phyloP scores from a whole-genome alignment of 371 early-diverging fungal species.

The Zopfochytrium polystomum region DNA sequence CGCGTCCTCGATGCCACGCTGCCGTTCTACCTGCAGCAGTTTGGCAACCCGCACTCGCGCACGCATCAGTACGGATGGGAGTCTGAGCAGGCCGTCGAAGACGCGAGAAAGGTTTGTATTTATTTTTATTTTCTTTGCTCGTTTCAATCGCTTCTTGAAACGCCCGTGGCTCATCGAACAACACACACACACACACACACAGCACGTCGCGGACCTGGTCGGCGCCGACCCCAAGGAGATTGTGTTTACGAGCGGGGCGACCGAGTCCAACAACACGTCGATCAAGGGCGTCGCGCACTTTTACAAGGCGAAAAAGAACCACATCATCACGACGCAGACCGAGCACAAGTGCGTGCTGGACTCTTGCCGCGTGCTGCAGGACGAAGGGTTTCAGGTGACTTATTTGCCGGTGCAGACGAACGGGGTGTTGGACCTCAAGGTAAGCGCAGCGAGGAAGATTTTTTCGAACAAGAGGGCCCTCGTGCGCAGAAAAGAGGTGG shows the following conservation, averaged over 20 bases:
- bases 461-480: no score
- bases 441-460: conserved; percentile 12
- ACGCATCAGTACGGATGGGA: conserved; percentile 99
- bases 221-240: conserved; percentile 98
- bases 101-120: conserved; percentile 66
- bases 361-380: conserved; percentile 90
- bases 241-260: conserved; percentile 98
- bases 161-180: background rate
- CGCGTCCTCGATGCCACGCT: conserved; percentile 97
- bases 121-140: background rate
- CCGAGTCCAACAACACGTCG: conserved; percentile 98
- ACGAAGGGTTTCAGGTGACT: conserved; percentile 97
- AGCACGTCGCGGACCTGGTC: conserved; percentile 90
- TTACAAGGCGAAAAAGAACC: conserved; percentile 91
- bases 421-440: conserved; percentile 73
- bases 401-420: conserved; percentile 90
- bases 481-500: no score
- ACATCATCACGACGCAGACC: conserved; percentile 98
- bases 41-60: conserved; percentile 98
- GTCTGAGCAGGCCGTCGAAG: conserved; percentile 92
- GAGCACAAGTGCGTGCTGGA: conserved; percentile 99
- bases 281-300: conserved; percentile 97
- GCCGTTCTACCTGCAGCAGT: conserved; percentile 90
- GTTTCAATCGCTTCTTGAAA: background rate
- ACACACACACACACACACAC: conserved; percentile 6